A percentile compares a stretch with the other conserved stretches of the same genome.
phyloP scores from a whole-genome alignment of 495 filamentous ascomycete genomes.

The Podospora tetraspora region DNA sequence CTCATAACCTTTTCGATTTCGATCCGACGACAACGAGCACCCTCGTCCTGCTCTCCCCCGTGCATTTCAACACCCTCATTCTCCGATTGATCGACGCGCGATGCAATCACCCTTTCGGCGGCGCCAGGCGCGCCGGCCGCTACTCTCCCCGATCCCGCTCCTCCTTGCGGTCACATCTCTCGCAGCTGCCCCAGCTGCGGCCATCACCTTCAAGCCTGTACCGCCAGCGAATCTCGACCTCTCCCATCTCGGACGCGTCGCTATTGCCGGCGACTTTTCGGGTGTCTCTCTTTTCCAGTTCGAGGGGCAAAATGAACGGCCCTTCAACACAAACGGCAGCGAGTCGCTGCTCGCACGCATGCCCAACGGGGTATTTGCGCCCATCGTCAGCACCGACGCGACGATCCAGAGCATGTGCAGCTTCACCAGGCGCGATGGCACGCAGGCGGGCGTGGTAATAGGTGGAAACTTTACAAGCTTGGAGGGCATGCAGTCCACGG shows the following conservation, averaged over 20 bases:
- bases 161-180: conserved; percentile 38
- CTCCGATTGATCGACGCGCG: conserved; percentile 18
- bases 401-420: conserved; percentile 83
- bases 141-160: conserved; percentile 22
- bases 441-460: conserved; percentile 67
- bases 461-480: conserved; percentile 97
- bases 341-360: conserved; percentile 75
- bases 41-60: conserved; percentile 18
- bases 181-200: conserved; percentile 44
- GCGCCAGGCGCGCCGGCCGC: conserved; percentile 31
- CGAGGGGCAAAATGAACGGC: conserved; percentile 66
- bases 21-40: conserved; percentile 19
- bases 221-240: conserved; percentile 78
- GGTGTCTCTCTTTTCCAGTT: conserved; percentile 87
- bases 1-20: conserved; percentile 18
- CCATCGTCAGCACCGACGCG: conserved; percentile 69
- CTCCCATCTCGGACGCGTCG: conserved; percentile 72
- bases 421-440: conserved; percentile 63
- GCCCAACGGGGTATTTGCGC: conserved; percentile 78
- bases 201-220: conserved; percentile 64
- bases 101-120: conserved; percentile 38
- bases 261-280: conserved; percentile 84
- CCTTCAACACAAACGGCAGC: conserved; percentile 64
- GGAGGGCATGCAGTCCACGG: conserved; percentile 61
- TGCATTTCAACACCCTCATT: conserved; percentile 1